Evolutionary conservation across 176 grass and related monocot genomes (phyloP).

Genomic region (Lolium multiflorum): DNA sequence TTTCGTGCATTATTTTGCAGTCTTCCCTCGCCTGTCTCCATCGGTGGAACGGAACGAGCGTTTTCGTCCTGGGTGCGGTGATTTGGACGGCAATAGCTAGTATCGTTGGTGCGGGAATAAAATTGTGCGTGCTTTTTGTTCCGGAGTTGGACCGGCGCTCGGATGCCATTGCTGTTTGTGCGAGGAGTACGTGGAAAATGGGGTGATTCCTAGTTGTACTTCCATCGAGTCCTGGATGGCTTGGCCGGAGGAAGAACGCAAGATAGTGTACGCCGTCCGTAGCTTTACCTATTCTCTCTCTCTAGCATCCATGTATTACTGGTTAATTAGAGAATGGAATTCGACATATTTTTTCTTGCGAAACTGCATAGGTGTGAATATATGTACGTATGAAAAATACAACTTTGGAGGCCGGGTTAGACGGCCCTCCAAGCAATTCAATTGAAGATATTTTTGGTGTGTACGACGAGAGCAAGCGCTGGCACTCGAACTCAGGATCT

Average conservation of each 20-base stretch:
- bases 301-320: too few species aligned
- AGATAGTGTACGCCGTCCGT: not conserved
- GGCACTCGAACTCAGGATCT: too few species aligned
- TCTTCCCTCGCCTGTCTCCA: not conserved
- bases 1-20: too few species aligned
- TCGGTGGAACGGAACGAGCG: not conserved
- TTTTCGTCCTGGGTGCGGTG: not conserved
- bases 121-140: constrained; percentile 22
- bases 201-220: not conserved
- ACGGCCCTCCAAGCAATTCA: too few species aligned
- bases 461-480: too few species aligned
- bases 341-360: too few species aligned
- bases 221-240: not conserved
- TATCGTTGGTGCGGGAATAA: not conserved
- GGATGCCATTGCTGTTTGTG: not conserved
- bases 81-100: constrained; percentile 11
- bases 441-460: too few species aligned
- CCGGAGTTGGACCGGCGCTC: not conserved
- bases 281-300: too few species aligned
- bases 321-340: too few species aligned
- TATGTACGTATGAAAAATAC: too few species aligned
- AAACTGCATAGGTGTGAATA: too few species aligned
- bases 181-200: not conserved
- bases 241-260: not conserved
- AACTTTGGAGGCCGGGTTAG: too few species aligned